Evolutionary conservation across 495 filamentous ascomycete genomes (phyloP).

Genomic region (Jackrogersella multiformis): DNA sequence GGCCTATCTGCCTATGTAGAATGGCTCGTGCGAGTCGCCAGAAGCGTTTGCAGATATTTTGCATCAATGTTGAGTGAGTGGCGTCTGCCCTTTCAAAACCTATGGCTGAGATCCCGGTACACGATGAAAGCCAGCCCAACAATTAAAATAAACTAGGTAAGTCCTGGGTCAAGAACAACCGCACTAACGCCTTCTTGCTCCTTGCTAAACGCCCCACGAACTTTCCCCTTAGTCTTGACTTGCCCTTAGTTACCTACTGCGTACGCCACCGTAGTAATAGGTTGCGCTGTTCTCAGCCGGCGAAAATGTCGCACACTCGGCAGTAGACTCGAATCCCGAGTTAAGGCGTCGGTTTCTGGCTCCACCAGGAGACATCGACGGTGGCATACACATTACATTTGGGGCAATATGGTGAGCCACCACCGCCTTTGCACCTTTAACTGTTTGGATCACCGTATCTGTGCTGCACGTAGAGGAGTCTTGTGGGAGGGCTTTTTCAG

Average conservation of each 20-base stretch:
- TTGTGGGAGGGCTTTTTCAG: background rate
- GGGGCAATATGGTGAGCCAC: background rate
- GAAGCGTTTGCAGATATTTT: background rate
- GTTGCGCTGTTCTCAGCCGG: background rate
- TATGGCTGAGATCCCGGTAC: background rate
- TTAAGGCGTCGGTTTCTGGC: background rate
- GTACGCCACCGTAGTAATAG: background rate
- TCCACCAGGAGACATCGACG: background rate
- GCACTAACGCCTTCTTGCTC: background rate
- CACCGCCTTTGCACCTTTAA: background rate
- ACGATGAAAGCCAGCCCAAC: no score
- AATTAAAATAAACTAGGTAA: background rate
- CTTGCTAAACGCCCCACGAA: background rate
- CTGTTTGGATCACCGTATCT: conserved; percentile 3
- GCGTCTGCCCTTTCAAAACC: background rate
- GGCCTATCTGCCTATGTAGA: background rate
- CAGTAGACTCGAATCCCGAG: background rate
- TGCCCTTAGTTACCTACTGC: background rate
- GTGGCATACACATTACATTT: background rate
- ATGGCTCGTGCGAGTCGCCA: background rate
- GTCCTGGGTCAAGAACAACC: background rate
- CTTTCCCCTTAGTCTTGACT: background rate
- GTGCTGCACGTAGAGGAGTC: conserved; percentile 1
- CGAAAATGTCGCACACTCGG: background rate
- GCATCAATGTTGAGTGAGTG: background rate